Conservation (phyloP, 495 filamentous ascomycete species). For the Aspergillus campestris region DNA sequence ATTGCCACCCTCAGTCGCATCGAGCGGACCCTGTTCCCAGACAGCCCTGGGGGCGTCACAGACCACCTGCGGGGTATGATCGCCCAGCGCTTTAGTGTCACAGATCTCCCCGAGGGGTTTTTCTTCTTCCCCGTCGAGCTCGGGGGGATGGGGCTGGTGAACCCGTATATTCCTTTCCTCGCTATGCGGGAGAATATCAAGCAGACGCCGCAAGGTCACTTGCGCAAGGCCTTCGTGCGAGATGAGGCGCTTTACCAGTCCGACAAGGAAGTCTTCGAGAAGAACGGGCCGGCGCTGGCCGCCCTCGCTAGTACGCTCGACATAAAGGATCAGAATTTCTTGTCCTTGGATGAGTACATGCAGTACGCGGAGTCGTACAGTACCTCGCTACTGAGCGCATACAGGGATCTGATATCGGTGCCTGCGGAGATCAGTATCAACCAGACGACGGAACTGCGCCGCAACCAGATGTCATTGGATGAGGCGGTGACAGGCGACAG, state of each 20-base stretch:
- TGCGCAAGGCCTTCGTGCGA: conserved; percentile 37
- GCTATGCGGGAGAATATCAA: conserved; percentile 46
- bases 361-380: conserved; percentile 43
- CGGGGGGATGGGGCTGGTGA: conserved; percentile 48
- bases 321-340: conserved; percentile 31
- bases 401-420: conserved; percentile 26
- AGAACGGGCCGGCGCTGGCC: conserved; percentile 8
- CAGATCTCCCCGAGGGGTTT: conserved; percentile 56
- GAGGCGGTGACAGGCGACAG: conserved; percentile 2
- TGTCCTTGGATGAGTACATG: conserved; percentile 46
- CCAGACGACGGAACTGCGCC: conserved; percentile 18
- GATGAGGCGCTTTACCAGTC: conserved; percentile 39
- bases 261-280: conserved; percentile 38
- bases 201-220: conserved; percentile 30
- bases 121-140: conserved; percentile 56
- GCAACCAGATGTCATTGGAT: conserved; percentile 18
- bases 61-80: conserved; percentile 50
- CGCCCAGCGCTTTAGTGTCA: conserved; percentile 43
- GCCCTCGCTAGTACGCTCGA: conserved; percentile 3
- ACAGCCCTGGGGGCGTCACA: conserved; percentile 38
- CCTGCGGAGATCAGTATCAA: conserved; percentile 30
- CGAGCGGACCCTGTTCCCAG: conserved; percentile 46
- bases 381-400: conserved; percentile 20
- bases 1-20: conserved; percentile 52
- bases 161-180: conserved; percentile 47